phyloP scores from a whole-genome alignment of 129 eudicot species.

The Heracleum sosnowskyi region DNA sequence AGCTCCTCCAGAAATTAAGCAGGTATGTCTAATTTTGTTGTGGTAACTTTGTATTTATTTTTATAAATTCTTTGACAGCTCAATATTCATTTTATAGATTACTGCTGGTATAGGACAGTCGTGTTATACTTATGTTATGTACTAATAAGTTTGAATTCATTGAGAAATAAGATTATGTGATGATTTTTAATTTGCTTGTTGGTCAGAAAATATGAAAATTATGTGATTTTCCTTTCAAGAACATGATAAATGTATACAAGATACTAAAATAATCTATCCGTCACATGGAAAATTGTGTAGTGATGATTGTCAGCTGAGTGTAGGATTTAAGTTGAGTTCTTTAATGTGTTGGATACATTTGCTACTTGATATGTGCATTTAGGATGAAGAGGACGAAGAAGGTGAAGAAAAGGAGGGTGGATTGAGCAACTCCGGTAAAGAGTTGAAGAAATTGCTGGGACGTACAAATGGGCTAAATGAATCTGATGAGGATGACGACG shows the following conservation, averaged over 20 bases:
- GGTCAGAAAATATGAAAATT: background rate
- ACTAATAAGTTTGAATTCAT: background rate
- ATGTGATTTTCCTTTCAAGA: background rate
- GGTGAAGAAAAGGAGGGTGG: constrained; percentile 77
- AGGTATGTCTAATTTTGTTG: constrained; percentile 12
- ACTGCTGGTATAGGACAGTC: background rate
- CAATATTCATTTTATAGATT: background rate
- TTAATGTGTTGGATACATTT: background rate
- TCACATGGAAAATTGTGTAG: background rate
- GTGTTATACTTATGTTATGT: background rate
- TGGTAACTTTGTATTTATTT: background rate
- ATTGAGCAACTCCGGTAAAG: constrained; percentile 93
- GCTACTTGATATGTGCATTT: constrained; percentile 8
- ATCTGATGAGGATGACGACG: constrained; percentile 89
- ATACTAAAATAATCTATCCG: background rate
- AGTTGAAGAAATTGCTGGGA: constrained; percentile 85
- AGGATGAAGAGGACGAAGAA: constrained; percentile 95
- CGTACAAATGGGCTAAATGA: constrained; percentile 64
- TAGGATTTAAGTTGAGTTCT: background rate
- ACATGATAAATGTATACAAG: background rate
- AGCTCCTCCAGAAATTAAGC: constrained; percentile 97
- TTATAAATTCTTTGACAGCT: background rate
- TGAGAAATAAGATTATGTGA: background rate
- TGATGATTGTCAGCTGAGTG: background rate
- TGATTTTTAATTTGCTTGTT: background rate